phyloP scores from a whole-genome alignment of 169 alveolate species.

The Neospora caninum region DNA sequence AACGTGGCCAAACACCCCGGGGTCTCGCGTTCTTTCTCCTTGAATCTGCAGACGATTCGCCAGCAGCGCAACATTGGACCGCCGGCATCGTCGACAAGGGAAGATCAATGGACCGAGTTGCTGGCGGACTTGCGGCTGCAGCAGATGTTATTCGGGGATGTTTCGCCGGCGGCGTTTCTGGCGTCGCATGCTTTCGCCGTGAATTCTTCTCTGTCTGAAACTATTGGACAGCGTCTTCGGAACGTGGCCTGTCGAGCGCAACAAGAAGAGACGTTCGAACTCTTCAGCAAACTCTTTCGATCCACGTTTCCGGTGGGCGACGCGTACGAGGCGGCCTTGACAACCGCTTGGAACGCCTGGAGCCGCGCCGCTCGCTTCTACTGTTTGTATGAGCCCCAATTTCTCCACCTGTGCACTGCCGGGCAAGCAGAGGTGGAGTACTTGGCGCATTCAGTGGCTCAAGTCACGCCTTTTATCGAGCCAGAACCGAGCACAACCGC shows the following conservation, averaged over 20 bases:
- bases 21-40: background rate
- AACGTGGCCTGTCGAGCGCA: background rate
- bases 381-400: background rate
- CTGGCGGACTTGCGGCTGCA: constrained; percentile 22
- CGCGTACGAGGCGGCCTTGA: background rate
- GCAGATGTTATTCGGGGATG: background rate
- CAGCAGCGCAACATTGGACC: constrained; percentile 14
- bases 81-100: background rate
- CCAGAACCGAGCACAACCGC: background rate
- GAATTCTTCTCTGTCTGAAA: background rate
- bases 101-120: background rate
- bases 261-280: background rate
- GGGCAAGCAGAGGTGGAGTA: constrained; percentile 18
- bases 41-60: background rate
- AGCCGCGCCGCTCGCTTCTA: background rate
- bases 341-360: background rate
- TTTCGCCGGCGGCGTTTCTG: background rate
- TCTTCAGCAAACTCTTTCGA: background rate
- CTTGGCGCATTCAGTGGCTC: background rate
- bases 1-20: too few relatives aligned
- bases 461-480: background rate
- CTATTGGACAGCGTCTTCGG: background rate
- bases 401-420: constrained; percentile 20
- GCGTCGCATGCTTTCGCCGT: background rate
- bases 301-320: background rate